Evolutionary conservation across 805 yeast species (phyloP), one percentile per base, ranked within the genome.

Genomic region (Starmerella bombi): DNA sequence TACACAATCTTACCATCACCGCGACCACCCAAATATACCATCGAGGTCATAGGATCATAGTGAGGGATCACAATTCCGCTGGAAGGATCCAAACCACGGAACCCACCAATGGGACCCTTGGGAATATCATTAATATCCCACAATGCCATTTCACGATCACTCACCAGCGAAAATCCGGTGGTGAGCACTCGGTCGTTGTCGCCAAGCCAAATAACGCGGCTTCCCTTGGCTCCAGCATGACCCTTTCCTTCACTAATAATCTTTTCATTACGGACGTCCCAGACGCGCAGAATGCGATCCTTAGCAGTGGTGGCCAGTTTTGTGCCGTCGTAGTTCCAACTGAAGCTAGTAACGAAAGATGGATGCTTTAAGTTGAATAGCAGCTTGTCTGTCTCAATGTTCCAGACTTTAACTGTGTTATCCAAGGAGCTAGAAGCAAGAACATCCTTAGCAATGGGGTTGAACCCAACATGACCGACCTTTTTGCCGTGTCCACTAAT

Each of bases 1-100:
- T 88, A 88, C 56, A 95, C 81, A 54, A 91, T 83, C 59, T 88
- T 91, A 53, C 97, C 97, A 60, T 91, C 98, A 60, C 96, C 96
- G 61, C 91, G 88, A 52, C 98, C 99, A 25, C 94, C 97, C 46
- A 91, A 65, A 56, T 80, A 91, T 44, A 91, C 67, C 43, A 86
- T 74, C 41, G 77, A 74, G 34, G 81, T 85, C 27, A 80, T 71
- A 21, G 74, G 80, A 58, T 91, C 99, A 57, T 65, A 91, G 54
- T 80, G 73, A 22, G 98, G 98, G 72, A 91, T 80, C 59, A 86
- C 65, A 32, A 91, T 81, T 53, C 99, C 98, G 2, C 96, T 80
- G 4, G 93, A 79, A 19, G 93, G 73, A 58, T 93, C 98, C 36
- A 91, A 71, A 31, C 77, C 74, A 55, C 79, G 70, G 59, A 86